Conservation (phyloP, 2,329 filamentous ascomycete genomes). For the Davidsoniella virescens region DNA sequence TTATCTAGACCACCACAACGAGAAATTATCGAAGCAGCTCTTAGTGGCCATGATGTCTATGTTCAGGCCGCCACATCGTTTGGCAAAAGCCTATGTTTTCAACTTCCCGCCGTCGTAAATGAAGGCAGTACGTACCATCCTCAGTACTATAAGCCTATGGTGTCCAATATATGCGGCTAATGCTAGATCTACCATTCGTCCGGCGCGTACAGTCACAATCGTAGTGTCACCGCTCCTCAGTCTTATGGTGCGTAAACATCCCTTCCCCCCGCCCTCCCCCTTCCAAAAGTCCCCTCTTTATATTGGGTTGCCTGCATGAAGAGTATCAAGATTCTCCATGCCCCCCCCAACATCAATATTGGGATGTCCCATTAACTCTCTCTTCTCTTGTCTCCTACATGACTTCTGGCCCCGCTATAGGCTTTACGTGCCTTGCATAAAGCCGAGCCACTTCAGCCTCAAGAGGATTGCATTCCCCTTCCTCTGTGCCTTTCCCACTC, state of each 20-base stretch:
- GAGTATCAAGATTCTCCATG: neutral
- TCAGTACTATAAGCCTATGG: neutral
- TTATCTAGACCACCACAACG: conserved; percentile 56
- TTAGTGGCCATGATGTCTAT: conserved; percentile 79
- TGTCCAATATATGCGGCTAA: neutral
- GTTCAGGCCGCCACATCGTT: conserved; percentile 83
- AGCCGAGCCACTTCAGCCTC: no score
- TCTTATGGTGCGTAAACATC: conserved; percentile 49
- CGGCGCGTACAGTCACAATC: conserved; percentile 49
- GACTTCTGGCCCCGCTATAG: neutral
- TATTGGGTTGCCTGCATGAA: neutral
- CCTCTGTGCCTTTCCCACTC: neutral
- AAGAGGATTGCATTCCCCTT: no score
- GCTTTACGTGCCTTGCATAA: conserved; percentile 2
- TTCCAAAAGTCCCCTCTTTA: neutral
- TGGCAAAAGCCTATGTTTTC: conserved; percentile 86
- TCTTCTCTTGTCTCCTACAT: neutral
- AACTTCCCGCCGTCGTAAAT: conserved; percentile 76
- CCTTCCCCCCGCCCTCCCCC: no score
- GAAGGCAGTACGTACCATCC: conserved; percentile 50
- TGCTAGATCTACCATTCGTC: neutral
- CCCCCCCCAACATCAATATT: neutral
- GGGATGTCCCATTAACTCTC: neutral
- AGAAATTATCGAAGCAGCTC: conserved; percentile 69
- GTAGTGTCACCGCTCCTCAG: conserved; percentile 80